Percentiles rank a stretch among this genome's conserved stretches.
These are phyloP conservation scores for Colletotrichum sp. DNA, from an alignment of 2,329 filamentous ascomycete species.

Conservation along the genomic window DNA sequence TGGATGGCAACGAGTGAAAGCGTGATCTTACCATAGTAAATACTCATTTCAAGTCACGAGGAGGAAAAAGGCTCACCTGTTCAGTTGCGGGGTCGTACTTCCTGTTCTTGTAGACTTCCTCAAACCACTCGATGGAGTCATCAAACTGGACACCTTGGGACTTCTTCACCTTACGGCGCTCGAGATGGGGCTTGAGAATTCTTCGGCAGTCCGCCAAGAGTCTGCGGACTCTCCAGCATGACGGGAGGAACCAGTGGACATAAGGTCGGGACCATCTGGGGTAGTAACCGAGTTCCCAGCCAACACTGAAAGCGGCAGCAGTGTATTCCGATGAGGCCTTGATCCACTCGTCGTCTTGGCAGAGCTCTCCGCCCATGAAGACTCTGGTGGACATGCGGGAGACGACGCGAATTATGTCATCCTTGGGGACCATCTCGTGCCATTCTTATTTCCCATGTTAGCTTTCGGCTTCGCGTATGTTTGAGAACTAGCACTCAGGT, in stretches of 20 bases:
- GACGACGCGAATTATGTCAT: constrained; percentile 11
- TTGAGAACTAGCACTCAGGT: accelerated
- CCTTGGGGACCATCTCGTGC: constrained; percentile 11
- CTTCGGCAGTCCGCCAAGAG: neutral
- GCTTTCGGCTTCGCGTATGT: neutral
- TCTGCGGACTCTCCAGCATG: constrained; percentile 12
- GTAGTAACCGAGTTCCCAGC: constrained; percentile 9
- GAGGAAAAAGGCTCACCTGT: neutral
- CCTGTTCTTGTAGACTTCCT: neutral
- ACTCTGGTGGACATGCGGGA: constrained; percentile 23
- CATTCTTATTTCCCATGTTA: constrained; percentile 2
- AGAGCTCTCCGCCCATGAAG: constrained; percentile 22
- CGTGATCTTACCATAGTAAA: neutral
- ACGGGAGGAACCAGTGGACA: constrained; percentile 24
- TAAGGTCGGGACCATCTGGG: constrained; percentile 20
- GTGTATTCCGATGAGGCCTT: constrained; percentile 14
- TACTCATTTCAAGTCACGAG: too few species aligned
- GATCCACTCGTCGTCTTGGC: constrained; percentile 22
- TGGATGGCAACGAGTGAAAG: constrained; percentile 28
- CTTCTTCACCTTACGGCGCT: constrained; percentile 7
- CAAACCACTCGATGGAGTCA: constrained; percentile 27
- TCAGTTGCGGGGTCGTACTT: constrained; percentile 10
- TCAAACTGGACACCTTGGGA: constrained; percentile 2
- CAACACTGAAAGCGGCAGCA: neutral
- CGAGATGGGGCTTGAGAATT: constrained; percentile 19